Evolutionary conservation across 2,329 filamentous ascomycete species (phyloP).

Genomic region (Exutisphaerella laricina): DNA sequence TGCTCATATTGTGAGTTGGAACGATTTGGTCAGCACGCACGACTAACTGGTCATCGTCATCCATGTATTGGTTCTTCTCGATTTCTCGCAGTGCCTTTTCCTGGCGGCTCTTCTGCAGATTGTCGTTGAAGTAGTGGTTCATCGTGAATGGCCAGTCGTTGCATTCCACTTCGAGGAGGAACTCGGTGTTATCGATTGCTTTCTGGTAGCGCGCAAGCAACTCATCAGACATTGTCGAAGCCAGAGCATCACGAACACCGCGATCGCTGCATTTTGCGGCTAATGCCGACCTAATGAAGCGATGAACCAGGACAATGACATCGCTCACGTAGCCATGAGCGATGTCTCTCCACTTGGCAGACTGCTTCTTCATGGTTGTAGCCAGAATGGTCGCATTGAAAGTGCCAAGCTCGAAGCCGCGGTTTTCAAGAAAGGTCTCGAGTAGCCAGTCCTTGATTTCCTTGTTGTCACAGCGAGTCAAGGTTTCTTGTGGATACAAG

Average conservation of each 20-base stretch:
- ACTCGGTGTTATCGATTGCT: constrained; percentile 47
- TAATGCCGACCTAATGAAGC: constrained; percentile 47
- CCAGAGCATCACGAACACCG: constrained; percentile 41
- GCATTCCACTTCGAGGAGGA: constrained; percentile 51
- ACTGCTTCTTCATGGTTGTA: constrained; percentile 38
- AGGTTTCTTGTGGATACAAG: constrained; percentile 40
- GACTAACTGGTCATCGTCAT: constrained; percentile 3
- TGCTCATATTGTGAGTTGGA: constrained; percentile 29
- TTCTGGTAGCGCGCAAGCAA: constrained; percentile 43
- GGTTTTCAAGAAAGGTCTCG: constrained; percentile 4
- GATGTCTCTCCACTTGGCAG: constrained; percentile 43
- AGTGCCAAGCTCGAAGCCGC: constrained; percentile 40
- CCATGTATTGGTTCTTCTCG: constrained; percentile 10
- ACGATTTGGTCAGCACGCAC: constrained; percentile 23
- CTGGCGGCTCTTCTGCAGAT: constrained; percentile 35
- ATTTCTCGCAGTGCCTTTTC: constrained; percentile 9
- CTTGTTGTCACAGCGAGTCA: constrained; percentile 34
- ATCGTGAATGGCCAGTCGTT: constrained; percentile 44
- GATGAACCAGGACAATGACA: constrained; percentile 48
- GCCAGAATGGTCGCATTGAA: constrained; percentile 39
- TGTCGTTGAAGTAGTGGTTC: constrained; percentile 51
- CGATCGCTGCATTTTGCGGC: constrained; percentile 41
- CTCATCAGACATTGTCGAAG: constrained; percentile 41
- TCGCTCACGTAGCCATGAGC: constrained; percentile 48
- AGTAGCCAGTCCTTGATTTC: constrained; percentile 11